Conservation (phyloP, 2,329 filamentous ascomycete species). For the Dryadomyces sulphureus region DNA sequence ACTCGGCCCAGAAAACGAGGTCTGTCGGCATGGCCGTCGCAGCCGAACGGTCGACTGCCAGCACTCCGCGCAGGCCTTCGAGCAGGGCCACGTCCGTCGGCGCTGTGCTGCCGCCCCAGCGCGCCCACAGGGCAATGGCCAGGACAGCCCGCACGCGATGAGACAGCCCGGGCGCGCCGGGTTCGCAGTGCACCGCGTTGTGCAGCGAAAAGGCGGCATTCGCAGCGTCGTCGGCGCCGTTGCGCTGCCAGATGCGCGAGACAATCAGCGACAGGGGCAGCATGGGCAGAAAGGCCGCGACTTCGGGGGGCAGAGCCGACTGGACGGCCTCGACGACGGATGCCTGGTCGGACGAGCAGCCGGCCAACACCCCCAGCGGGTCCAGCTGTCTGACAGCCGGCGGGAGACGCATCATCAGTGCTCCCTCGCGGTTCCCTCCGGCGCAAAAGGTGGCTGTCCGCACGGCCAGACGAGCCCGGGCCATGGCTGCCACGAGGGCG, state of each 20-base stretch:
- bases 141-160: conserved; percentile 59
- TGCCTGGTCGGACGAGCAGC: not conserved
- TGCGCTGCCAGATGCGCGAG: conserved; percentile 32
- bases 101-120: conserved; percentile 53
- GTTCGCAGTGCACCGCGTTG: conserved; percentile 50
- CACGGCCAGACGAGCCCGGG: conserved; percentile 36
- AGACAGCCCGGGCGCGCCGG: conserved; percentile 57
- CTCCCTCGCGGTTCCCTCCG: conserved; percentile 71
- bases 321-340: conserved; percentile 18
- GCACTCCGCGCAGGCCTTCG: conserved; percentile 25
- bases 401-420: conserved; percentile 57
- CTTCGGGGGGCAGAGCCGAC: conserved; percentile 25
- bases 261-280: conserved; percentile 24
- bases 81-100: conserved; percentile 30
- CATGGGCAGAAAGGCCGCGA: not conserved
- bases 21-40: conserved; percentile 1
- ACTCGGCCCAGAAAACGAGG: conserved; percentile 37
- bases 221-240: conserved; percentile 31
- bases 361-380: conserved; percentile 38
- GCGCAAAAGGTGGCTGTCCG: conserved; percentile 69
- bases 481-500: conserved; percentile 51
- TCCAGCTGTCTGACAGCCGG: conserved; percentile 42
- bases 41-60: conserved; percentile 9
- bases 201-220: conserved; percentile 60
- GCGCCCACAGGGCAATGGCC: conserved; percentile 54